Evolutionary conservation across 2,329 filamentous ascomycete species (phyloP).

Genomic region (Fusarium armeniacum): DNA sequence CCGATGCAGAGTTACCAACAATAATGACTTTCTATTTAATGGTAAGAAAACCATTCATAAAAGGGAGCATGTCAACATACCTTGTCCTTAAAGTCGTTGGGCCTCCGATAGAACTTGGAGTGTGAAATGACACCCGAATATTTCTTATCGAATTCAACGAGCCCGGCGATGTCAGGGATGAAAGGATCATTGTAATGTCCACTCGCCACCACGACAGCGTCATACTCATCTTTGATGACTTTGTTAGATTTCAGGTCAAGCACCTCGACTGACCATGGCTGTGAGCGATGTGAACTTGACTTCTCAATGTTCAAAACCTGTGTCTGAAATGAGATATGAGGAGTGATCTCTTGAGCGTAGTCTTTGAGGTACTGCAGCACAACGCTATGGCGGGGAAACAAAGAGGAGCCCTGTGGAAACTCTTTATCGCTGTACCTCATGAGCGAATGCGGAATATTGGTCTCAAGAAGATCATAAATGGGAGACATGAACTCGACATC

Average conservation of each 20-base stretch:
- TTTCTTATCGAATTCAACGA: constrained; percentile 64
- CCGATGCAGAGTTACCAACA: constrained; percentile 79
- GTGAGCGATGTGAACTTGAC: constrained; percentile 2
- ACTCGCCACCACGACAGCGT: constrained; percentile 73
- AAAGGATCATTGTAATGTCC: constrained; percentile 74
- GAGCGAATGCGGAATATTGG: constrained; percentile 79
- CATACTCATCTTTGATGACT: constrained; percentile 59
- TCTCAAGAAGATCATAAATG: constrained; percentile 78
- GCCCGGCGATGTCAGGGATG: constrained; percentile 69
- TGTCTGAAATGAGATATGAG: constrained; percentile 71
- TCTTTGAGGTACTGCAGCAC: constrained; percentile 75
- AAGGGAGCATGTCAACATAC: constrained; percentile 23
- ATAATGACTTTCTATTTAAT: constrained; percentile 72
- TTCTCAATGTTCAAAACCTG: constrained; percentile 67
- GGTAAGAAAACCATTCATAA: background rate
- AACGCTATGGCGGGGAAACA: constrained; percentile 75
- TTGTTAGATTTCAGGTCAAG: constrained; percentile 50
- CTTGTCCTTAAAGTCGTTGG: constrained; percentile 53
- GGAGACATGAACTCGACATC: constrained; percentile 74
- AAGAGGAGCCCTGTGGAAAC: constrained; percentile 69
- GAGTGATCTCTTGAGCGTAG: constrained; percentile 72
- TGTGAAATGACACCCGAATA: constrained; percentile 68
- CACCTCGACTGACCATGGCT: constrained; percentile 62
- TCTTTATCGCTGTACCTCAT: constrained; percentile 77
- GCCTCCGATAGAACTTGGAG: constrained; percentile 76